Base-by-base conservation (phyloP, 306 rosid genomes). In the Cajanus cajan region DNA sequence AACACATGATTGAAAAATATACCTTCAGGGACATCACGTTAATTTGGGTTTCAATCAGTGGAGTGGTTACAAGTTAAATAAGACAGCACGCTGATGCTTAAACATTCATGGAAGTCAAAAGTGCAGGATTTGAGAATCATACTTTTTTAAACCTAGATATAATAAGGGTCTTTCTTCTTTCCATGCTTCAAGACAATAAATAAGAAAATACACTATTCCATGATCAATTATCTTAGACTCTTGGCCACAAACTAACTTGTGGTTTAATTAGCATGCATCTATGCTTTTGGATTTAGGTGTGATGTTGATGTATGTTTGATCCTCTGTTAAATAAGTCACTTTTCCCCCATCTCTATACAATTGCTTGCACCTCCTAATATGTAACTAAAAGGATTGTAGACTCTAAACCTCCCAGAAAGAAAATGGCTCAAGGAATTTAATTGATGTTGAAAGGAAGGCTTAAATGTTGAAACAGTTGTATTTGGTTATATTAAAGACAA, bases 71-170 rank as follows among this genome's bases (percentile, higher is more conserved):
- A 68, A 52, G 28, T 57, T 77, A 13, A 16, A 47, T 71, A 22
- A 44, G 54, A 24, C 12, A 55, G n/a, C 15, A 63, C 3, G 11
- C 5, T 41, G 66, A 44, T 43, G 36, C 7, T 64, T 16, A 61
- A 77, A 71, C 64, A 36, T 34, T 58, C 54, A 72, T 40, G 48
- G 16, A n/a, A 78, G 59, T 73, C 61, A 71, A 70, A 73, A 71
- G 70, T 68, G 74, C 58, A 79, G 43, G 51, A 31, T 48, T 50
- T 48, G 58, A 18, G 24, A 40, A 47, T n/a, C 41, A 43, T 22
- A 45, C 37, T 31, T 48, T 4, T 31, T 48, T 4, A 50, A 52
- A 36, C 40, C 39, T 63, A 73, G 28, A 68, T 55, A 81, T 33
- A 44, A 19, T 21, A 44, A 28, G 70, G 66, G 52, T 39, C 68